Conservation (phyloP, 331 rosid species). For the Quercus tomentella region DNA sequence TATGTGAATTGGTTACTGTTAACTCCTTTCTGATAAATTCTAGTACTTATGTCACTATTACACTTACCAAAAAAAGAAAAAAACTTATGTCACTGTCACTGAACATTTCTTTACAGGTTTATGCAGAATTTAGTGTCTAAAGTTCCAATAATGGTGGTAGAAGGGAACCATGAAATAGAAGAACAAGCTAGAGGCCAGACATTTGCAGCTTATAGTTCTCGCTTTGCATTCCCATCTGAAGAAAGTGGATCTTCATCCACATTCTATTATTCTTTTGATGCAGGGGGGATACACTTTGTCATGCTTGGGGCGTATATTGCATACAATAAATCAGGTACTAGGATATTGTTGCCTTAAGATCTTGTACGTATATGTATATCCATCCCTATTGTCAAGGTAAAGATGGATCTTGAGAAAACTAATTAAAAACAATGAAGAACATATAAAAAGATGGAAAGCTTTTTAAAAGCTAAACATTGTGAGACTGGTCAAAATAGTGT, state of each 20-base stretch:
- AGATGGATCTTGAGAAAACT: not conserved
- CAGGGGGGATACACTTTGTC: conserved; percentile 81
- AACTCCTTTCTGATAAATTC: not conserved
- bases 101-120: conserved; percentile 50
- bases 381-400: not conserved
- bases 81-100: not conserved
- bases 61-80: no score
- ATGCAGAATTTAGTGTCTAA: conserved; percentile 72
- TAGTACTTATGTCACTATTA: not conserved
- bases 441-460: not conserved
- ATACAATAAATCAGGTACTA: conserved; percentile 53
- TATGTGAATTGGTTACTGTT: not conserved
- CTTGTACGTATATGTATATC: not conserved
- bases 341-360: not conserved
- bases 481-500: not conserved
- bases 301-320: conserved; percentile 81
- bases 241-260: conserved; percentile 83
- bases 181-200: conserved; percentile 47
- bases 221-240: conserved; percentile 79
- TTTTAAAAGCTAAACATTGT: not conserved
- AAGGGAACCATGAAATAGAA: conserved; percentile 88
- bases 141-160: conserved; percentile 85
- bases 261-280: conserved; percentile 76
- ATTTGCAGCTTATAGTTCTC: conserved; percentile 78
- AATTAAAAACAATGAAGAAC: not conserved